phyloP scores from a whole-genome alignment of 345 rosid genomes.

The Citrus hindsii region DNA sequence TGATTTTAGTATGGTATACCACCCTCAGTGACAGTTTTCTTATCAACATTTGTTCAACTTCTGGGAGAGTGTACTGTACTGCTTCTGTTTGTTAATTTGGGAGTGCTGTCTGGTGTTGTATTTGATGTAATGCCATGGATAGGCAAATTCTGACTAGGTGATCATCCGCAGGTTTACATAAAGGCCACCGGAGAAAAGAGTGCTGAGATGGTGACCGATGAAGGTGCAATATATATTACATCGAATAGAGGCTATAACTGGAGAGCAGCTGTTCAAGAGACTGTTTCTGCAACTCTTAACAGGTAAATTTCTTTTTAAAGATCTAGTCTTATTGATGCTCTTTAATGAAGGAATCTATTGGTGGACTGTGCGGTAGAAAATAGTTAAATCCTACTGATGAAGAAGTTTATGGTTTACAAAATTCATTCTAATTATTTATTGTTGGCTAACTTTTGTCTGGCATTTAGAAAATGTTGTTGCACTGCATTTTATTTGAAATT shows the following conservation, averaged over 20 bases:
- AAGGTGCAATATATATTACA: constrained; percentile 93
- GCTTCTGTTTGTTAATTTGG: too few relatives aligned
- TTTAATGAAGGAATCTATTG: not conserved
- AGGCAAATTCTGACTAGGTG: not conserved
- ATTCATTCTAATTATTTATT: not conserved
- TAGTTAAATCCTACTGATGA: not conserved
- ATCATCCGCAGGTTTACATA: constrained; percentile 68
- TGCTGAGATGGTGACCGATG: constrained; percentile 94
- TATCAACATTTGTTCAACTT: too few relatives aligned
- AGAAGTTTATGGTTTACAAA: not conserved
- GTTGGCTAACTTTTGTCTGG: not conserved
- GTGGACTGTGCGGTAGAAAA: not conserved
- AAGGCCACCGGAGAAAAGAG: constrained; percentile 91
- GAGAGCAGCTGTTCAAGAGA: constrained; percentile 95
- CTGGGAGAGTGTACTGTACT: too few relatives aligned
- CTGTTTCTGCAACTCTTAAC: constrained; percentile 91
- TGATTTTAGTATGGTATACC: not conserved
- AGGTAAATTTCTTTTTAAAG: constrained; percentile 45
- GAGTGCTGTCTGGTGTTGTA: not conserved
- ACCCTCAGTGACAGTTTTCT: too few relatives aligned
- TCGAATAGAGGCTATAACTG: constrained; percentile 88
- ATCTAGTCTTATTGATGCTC: not conserved
- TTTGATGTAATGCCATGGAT: not conserved
- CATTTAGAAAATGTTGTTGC: not conserved
- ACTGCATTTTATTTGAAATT: not conserved